Evolutionary conservation across 768 basidiomycete genomes (phyloP).

Genomic region (Phallus indusiatus): DNA sequence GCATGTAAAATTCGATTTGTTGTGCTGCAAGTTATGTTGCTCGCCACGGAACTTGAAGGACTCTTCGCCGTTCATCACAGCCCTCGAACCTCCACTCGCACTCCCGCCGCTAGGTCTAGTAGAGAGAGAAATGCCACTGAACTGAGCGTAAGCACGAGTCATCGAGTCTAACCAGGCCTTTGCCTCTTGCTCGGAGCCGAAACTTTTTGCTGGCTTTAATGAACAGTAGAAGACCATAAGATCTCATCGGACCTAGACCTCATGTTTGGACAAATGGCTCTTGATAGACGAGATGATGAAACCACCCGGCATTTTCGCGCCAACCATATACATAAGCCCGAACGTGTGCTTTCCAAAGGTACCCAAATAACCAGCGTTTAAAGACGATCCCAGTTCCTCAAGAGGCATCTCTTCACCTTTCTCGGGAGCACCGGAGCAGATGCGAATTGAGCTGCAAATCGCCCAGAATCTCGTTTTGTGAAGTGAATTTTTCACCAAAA

Average conservation of each 20-base stretch:
- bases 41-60: conserved; percentile 94
- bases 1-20: conserved; percentile 94
- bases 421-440: conserved; percentile 95
- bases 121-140: conserved; percentile 77
- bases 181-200: conserved; percentile 84
- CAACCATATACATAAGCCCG: conserved; percentile 81
- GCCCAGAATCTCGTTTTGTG: conserved; percentile 97
- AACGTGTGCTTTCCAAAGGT: conserved; percentile 87
- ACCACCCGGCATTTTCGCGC: conserved; percentile 97
- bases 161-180: conserved; percentile 89
- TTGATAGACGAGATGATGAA: conserved; percentile 94
- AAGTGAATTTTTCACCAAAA: conserved; percentile 94
- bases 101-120: conserved; percentile 49
- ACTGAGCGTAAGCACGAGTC: conserved; percentile 77
- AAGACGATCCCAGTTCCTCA: conserved; percentile 85
- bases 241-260: conserved; percentile 87
- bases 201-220: conserved; percentile 92
- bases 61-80: conserved; percentile 94
- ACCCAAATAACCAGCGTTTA: conserved; percentile 76
- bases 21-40: conserved; percentile 83
- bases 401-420: conserved; percentile 97
- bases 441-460: conserved; percentile 92
- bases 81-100: conserved; percentile 57
- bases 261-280: conserved; percentile 77
- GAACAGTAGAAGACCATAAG: conserved; percentile 83